Evolutionary conservation across 441 rosid genomes (phyloP).

Genomic region (Capsella rubella): DNA sequence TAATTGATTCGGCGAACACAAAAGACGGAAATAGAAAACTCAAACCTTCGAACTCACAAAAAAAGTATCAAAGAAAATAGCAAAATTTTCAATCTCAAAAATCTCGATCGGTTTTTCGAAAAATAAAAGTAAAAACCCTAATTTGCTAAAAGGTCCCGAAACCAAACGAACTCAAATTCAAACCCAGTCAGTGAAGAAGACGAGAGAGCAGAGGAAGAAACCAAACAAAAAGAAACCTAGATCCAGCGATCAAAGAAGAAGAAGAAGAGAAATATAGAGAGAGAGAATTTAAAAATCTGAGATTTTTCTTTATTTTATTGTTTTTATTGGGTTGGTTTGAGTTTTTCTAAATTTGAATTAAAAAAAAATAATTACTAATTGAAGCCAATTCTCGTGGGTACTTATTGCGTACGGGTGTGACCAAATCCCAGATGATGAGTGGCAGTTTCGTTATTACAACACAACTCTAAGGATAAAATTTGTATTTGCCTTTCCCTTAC

Average conservation of each 20-base stretch:
- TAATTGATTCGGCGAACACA: slow-evolving; percentile 2
- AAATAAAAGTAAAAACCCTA: slow-evolving; percentile 21
- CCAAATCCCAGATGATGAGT: slow-evolving; percentile 42
- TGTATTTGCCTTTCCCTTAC: neutral
- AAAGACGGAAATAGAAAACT: slow-evolving; percentile 18
- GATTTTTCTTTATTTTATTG: neutral
- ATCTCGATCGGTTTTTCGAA: slow-evolving; percentile 17
- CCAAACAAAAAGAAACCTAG: neutral
- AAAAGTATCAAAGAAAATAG: slow-evolving; percentile 11
- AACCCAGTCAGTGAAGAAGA: neutral
- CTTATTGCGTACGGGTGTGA: slow-evolving; percentile 41
- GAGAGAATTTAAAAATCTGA: slow-evolving; percentile 15
- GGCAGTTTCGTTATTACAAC: neutral
- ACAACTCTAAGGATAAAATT: neutral
- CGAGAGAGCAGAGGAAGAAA: too few species aligned
- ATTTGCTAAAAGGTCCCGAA: slow-evolving; percentile 8
- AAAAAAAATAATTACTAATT: neutral
- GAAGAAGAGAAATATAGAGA: slow-evolving; percentile 13
- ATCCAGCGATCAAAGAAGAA: slow-evolving; percentile 31
- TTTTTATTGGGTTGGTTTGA: neutral
- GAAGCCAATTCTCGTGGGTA: slow-evolving; percentile 39
- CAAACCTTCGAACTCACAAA: neutral
- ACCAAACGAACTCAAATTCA: slow-evolving; percentile 2
- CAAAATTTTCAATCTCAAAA: slow-evolving; percentile 29
- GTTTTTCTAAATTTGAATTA: slow-evolving; percentile 21